Base-by-base conservation (phyloP, 306 rosid genomes). In the Chamaecrista fasciculata region DNA sequence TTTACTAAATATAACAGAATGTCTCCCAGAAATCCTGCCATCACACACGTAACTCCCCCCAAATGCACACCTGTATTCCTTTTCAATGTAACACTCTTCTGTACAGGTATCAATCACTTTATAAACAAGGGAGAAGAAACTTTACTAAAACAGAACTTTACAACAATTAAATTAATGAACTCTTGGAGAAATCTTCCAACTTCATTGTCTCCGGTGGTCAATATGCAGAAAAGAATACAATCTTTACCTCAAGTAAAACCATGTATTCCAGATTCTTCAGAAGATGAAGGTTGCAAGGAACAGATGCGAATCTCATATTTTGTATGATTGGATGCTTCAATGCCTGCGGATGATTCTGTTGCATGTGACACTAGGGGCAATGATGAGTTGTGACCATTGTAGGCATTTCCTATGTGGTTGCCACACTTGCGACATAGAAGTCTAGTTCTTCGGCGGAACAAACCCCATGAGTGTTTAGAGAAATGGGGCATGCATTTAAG, bases 391-490 rank as follows among this genome's bases (percentile, higher is more conserved):
- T 11, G 61, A 70, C 79, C 81, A 64, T 78, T 68, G 43, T 62
- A 79, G 1, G 95, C 90, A 65, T 79, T 71, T 80, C 96, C 97
- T 16, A 94, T 82, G 61, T 82, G 73, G 65, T 86, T 90, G 71
- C 90, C 84, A 48, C 98, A 94, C 68, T 94, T 88, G 55, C 96
- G 86, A 73, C 98, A 94, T 5, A 88, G 96, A 48, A 94, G 97
- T 83, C 85, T 94, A 2, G 81, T 86, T 82, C 79, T 83, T 24
- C 75, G 81, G 23, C 91, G 88, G 73, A 91, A 90, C 68, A 94
- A 76, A 36, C 97, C 86, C 96, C 90, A 86, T 0, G 89, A 86
- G 20, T 47, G 70, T 82, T 82, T 90, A 5, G 89, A 83, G 72
- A 93, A 80, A 72, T 83, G 85, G 16, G 98, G 98, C 31, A 76